Conservation (phyloP, 805 yeast species). For the Saccharomyces cerevisiae region DNA sequence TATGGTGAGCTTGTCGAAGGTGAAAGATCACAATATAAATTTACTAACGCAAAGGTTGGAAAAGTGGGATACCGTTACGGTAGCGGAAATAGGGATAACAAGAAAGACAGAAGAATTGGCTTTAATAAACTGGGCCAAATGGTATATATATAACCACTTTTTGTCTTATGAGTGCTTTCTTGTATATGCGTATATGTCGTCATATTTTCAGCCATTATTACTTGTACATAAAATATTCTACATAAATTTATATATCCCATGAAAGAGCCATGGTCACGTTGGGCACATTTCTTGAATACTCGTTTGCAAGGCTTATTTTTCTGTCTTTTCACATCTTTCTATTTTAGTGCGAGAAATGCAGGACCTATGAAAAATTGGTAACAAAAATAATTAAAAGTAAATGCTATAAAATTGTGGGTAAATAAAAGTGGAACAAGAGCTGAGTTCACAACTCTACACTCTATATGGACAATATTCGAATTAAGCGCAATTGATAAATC, state of each 20-base stretch:
- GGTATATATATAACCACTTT: conserved; percentile 21
- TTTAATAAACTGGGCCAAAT: conserved; percentile 61
- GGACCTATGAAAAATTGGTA: not conserved
- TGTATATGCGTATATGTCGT: not conserved
- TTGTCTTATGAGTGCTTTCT: not conserved
- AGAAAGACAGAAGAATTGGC: conserved; percentile 70
- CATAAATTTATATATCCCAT: not conserved
- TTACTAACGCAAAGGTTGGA: conserved; percentile 73
- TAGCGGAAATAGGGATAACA: conserved; percentile 78
- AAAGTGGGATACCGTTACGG: conserved; percentile 89
- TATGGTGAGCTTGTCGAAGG: conserved; percentile 56
- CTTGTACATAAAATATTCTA: not conserved
- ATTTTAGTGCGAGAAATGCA: not conserved
- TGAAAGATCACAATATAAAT: conserved; percentile 64
- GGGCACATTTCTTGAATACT: not conserved
- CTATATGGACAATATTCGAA: not conserved
- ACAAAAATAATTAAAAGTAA: not conserved
- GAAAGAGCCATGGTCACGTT: not conserved
- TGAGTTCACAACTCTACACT: not conserved
- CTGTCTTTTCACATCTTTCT: not conserved
- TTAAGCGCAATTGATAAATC: not conserved
- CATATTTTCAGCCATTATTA: not conserved
- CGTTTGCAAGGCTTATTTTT: not conserved
- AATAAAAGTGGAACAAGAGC: not conserved
- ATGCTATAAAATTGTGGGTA: not conserved